A percentile compares a stretch with the other conserved stretches of the same genome.
These are phyloP conservation scores for Suillus subaureus DNA, from an alignment of 768 basidiomycete species.

Conservation along the genomic window DNA sequence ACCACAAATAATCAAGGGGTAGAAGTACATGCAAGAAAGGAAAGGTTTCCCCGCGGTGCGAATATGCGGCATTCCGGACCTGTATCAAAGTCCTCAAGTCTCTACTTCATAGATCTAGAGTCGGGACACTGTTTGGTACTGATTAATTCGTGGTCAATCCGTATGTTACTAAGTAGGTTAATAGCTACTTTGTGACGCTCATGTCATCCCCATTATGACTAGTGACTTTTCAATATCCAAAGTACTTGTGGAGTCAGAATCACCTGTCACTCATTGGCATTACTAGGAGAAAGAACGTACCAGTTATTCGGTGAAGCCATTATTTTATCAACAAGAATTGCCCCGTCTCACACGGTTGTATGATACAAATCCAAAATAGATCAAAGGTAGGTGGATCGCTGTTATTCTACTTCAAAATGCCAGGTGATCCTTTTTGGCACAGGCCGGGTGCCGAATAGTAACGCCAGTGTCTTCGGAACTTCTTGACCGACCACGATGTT, in stretches of 20 bases:
- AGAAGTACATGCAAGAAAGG: too few species aligned
- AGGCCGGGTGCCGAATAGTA: neutral
- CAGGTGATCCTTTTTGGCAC: neutral
- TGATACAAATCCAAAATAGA: neutral
- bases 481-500: slow-evolving; percentile 52
- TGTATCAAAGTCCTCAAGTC: too few species aligned
- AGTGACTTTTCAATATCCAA: too few species aligned
- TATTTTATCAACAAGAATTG: neutral
- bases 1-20: too few species aligned
- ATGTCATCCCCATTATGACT: too few species aligned
- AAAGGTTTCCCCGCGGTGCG: too few species aligned
- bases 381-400: neutral
- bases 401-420: neutral
- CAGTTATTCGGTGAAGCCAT: neutral
- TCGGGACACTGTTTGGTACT: neutral
- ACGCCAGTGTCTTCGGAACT: neutral
- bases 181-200: neutral
- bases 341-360: neutral
- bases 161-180: neutral
- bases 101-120: too few species aligned
- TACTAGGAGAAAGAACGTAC: neutral
- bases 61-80: too few species aligned
- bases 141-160: neutral
- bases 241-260: too few species aligned
- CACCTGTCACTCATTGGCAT: neutral